These are phyloP conservation scores for Hippophae gyantsensis DNA, from an alignment of 306 rosid genomes.

Conservation along the genomic window DNA sequence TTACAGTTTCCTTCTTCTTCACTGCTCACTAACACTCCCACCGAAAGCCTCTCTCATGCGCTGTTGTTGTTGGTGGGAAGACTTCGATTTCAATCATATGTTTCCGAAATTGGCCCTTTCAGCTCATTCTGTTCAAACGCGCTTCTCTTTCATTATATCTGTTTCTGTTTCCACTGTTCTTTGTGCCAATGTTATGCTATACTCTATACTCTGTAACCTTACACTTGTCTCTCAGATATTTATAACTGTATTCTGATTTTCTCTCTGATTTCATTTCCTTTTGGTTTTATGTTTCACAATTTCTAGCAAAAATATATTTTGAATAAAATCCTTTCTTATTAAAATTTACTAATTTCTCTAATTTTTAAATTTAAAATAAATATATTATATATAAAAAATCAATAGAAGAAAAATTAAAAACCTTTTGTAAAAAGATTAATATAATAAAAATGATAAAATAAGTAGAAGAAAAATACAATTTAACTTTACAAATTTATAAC, in stretches of 20 bases:
- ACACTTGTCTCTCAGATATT: slow-evolving; percentile 21
- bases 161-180: background rate
- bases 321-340: too few relatives aligned
- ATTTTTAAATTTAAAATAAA: too few relatives aligned
- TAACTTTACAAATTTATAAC: too few relatives aligned
- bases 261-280: too few relatives aligned
- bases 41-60: background rate
- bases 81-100: background rate
- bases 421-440: too few relatives aligned
- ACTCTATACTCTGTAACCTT: background rate
- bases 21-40: slow-evolving; percentile 18
- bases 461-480: too few relatives aligned
- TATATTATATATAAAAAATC: too few relatives aligned
- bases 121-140: slow-evolving; percentile 1
- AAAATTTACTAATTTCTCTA: too few relatives aligned
- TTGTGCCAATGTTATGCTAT: slow-evolving; percentile 5
- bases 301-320: too few relatives aligned
- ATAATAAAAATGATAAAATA: too few relatives aligned
- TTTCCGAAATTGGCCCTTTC: slow-evolving; percentile 17
- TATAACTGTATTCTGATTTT: slow-evolving; percentile 6
- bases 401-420: too few relatives aligned
- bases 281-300: too few relatives aligned
- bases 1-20: slow-evolving; percentile 34
- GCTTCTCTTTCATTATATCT: background rate
- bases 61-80: slow-evolving; percentile 3